These are phyloP conservation scores for Wickerhamiella vanderwaltii DNA, from an alignment of 805 yeast species.

Conservation along the genomic window DNA sequence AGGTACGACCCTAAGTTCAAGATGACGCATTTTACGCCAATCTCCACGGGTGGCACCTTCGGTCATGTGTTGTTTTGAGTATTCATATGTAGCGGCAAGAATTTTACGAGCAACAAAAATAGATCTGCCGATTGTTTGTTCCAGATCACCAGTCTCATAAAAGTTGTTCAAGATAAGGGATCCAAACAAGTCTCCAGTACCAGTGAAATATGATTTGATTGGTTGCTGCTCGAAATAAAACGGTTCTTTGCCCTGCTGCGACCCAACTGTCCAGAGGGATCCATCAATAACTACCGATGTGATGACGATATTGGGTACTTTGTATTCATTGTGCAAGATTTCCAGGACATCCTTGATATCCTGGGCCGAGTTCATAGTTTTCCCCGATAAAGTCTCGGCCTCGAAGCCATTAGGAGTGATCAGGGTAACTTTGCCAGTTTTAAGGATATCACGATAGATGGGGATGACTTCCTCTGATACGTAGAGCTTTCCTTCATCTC, in stretches of 20 bases:
- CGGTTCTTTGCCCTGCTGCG: slow-evolving; percentile 25
- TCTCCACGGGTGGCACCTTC: slow-evolving; percentile 31
- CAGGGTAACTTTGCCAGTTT: slow-evolving; percentile 43
- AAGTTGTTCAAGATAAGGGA: slow-evolving; percentile 62
- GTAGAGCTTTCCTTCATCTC: slow-evolving; percentile 77
- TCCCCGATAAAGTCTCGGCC: slow-evolving; percentile 54
- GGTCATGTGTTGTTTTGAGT: slow-evolving; percentile 12
- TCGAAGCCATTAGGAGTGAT: slow-evolving; percentile 91
- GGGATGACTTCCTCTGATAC: slow-evolving; percentile 51
- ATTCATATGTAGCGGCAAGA: slow-evolving; percentile 23
- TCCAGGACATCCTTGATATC: slow-evolving; percentile 37
- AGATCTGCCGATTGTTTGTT: slow-evolving; percentile 29
- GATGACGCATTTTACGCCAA: slow-evolving; percentile 45
- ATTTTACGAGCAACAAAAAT: slow-evolving; percentile 39
- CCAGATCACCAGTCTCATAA: slow-evolving; percentile 26
- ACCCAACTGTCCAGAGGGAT: slow-evolving; percentile 35
- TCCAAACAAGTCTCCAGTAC: slow-evolving; percentile 87
- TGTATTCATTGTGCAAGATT: slow-evolving; percentile 36
- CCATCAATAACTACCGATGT: slow-evolving; percentile 39
- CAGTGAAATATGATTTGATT: slow-evolving; percentile 76
- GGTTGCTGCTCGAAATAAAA: slow-evolving; percentile 42
- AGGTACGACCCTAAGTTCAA: slow-evolving; percentile 53
- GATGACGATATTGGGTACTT: slow-evolving; percentile 50
- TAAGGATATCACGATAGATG: slow-evolving; percentile 38
- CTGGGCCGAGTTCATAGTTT: slow-evolving; percentile 32